Evolutionary conservation across 192 early-diverging fungal genomes (phyloP).

Genomic region (Coemansia sp.): DNA sequence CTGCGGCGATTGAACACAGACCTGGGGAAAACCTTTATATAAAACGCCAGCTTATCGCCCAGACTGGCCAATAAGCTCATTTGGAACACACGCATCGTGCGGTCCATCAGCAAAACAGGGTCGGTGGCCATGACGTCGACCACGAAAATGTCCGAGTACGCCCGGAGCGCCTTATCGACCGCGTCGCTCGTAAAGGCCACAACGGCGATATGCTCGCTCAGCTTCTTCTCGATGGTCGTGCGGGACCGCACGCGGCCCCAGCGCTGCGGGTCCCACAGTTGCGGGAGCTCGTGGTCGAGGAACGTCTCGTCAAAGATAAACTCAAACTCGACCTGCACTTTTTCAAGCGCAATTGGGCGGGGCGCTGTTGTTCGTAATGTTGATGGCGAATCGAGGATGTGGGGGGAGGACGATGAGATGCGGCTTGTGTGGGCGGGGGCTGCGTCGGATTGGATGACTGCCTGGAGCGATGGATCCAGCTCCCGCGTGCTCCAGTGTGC

Average conservation of each 20-base stretch:
- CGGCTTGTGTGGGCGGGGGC: not conserved
- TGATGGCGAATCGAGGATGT: not conserved
- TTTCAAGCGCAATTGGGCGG: conserved; percentile 3
- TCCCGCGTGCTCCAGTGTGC: conserved; percentile 7
- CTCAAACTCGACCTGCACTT: conserved; percentile 37
- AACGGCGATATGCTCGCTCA: conserved; percentile 28
- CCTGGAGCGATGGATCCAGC: conserved; percentile 53
- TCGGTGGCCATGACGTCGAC: conserved; percentile 32
- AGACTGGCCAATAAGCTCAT: conserved; percentile 30
- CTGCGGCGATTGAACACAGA: conserved; percentile 31
- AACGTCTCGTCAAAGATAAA: conserved; percentile 31
- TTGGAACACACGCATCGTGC: conserved; percentile 30
- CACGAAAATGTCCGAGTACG: conserved; percentile 24
- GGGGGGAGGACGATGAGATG: too few relatives aligned
- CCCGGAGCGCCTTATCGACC: conserved; percentile 23
- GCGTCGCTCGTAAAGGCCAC: conserved; percentile 24
- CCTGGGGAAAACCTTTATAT: conserved; percentile 34
- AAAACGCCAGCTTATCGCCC: conserved; percentile 24
- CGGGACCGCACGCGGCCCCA: conserved; percentile 17
- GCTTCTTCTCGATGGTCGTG: conserved; percentile 13
- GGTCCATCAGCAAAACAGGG: conserved; percentile 34
- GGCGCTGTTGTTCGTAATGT: not conserved
- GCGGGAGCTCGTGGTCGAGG: conserved; percentile 18
- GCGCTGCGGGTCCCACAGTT: conserved; percentile 18
- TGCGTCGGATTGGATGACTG: conserved; percentile 9